Evolutionary conservation across 2,329 filamentous ascomycete genomes (phyloP), one percentile per base, ranked within the genome.

Genomic region (Periconia digitata): DNA sequence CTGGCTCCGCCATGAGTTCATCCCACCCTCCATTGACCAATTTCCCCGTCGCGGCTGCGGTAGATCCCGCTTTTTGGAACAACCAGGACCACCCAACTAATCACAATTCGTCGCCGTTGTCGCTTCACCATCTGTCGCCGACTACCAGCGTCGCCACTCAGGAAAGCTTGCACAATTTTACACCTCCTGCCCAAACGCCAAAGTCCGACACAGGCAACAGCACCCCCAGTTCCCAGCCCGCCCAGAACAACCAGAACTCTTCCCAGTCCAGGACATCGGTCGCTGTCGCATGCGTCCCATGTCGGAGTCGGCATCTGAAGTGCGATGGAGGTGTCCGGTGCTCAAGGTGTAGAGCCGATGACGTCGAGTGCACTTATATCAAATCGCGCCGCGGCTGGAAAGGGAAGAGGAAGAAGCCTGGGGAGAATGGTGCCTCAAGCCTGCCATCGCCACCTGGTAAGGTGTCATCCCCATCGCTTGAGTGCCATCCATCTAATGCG

Each of bases 361-460:
- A 68, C 8, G 73, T 74, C 21, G 66, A 74, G 2, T 82, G 79
- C 50, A 69, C 72, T 18, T 82, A 82, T 59, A 71, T 79, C 40
- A 76, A 77, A 53, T 80, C 77, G 12, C 73, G 78, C 24, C 70
- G 79, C 43, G 79, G 79, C 3, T 76, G 73, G 73, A 75, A 75
- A 53, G 73, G 73, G 22, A 72, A 73, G 47, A 63, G 76, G 64
- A 49, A 69, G 58, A 63, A 69, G 51, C 47, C 51, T 24, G 66
- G 64, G 58, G 43, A 73, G 58, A 53, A 61, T 62, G 24, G 66
- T 55, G 2, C 57, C 13, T n/a, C 45, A 62, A 18, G 16, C 47
- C 36, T 34, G 41, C 43, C 46, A 18, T 45, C 53, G 29, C 49
- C 54, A 34, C 58, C 62, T 43, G 60, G 66, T 64, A 41, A 47